phyloP scores from a whole-genome alignment of 768 basidiomycete species.

The Suillus subaureus region DNA sequence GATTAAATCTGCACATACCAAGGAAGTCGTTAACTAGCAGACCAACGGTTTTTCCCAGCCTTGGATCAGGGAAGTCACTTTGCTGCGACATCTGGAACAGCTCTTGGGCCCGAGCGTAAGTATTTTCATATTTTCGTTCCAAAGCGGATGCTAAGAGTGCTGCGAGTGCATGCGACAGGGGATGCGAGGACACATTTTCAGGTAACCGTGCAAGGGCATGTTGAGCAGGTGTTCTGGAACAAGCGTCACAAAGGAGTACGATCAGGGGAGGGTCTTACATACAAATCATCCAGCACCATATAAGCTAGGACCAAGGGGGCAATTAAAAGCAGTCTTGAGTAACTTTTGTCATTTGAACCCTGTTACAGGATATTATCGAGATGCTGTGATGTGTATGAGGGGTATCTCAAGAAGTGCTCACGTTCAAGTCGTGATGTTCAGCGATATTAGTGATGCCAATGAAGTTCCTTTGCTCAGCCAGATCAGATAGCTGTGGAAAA shows the following conservation, averaged over 20 bases:
- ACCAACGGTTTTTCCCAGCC: constrained; percentile 47
- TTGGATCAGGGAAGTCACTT: constrained; percentile 47
- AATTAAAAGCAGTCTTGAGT: constrained; percentile 52
- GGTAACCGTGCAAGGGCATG: constrained; percentile 61
- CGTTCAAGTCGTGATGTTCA: constrained; percentile 57
- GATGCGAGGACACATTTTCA: constrained; percentile 42
- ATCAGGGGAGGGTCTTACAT: constrained; percentile 25
- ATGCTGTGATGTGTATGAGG: constrained; percentile 4
- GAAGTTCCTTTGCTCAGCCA: constrained; percentile 48
- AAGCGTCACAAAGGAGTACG: constrained; percentile 5
- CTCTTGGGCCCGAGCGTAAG: constrained; percentile 51
- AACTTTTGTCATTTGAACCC: constrained; percentile 41
- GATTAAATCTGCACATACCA: constrained; percentile 39
- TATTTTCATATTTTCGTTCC: constrained; percentile 55
- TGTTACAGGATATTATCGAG: constrained; percentile 19
- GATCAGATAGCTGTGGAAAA: constrained; percentile 46
- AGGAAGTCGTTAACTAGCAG: constrained; percentile 51
- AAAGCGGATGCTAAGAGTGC: constrained; percentile 51
- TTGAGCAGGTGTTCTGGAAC: constrained; percentile 56
- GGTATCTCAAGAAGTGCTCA: constrained; percentile 31
- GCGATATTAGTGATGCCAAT: constrained; percentile 46
- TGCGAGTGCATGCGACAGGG: constrained; percentile 49
- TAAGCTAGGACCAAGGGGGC: constrained; percentile 67
- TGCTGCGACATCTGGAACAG: constrained; percentile 45
- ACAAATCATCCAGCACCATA: constrained; percentile 66